phyloP scores from a whole-genome alignment of 2,329 filamentous ascomycete genomes.

The Sporothrix brunneoviolacea region DNA sequence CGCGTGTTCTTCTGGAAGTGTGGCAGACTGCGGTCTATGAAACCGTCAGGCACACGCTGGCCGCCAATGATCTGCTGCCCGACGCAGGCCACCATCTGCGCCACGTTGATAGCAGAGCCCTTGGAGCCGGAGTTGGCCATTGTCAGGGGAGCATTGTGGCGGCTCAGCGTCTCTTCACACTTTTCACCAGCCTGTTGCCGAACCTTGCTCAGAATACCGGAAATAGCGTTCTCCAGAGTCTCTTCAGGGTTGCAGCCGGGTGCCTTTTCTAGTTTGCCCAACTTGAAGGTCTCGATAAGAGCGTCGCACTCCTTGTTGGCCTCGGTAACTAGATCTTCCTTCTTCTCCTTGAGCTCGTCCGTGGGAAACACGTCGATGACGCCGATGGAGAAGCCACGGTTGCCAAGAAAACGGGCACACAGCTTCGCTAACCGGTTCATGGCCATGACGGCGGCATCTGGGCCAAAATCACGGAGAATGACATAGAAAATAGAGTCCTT shows the following conservation, averaged over 20 bases:
- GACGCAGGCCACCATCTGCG: conserved; percentile 96
- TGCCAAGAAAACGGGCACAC: conserved; percentile 80
- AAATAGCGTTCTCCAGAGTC: conserved; percentile 85
- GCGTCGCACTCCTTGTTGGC: conserved; percentile 78
- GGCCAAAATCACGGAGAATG: conserved; percentile 89
- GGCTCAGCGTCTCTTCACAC: conserved; percentile 84
- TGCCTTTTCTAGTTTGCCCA: conserved; percentile 75
- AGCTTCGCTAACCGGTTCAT: conserved; percentile 94
- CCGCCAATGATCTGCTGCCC: conserved; percentile 97
- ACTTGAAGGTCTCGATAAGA: conserved; percentile 75
- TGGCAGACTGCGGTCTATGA: conserved; percentile 88
- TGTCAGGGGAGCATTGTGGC: conserved; percentile 84
- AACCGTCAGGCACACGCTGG: conserved; percentile 87
- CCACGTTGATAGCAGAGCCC: conserved; percentile 95
- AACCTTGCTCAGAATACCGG: conserved; percentile 85
- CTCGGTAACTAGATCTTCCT: conserved; percentile 65
- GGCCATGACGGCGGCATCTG: conserved; percentile 76
- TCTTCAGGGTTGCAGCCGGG: conserved; percentile 86
- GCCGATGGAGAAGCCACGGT: conserved; percentile 92
- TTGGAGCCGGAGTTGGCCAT: conserved; percentile 98
- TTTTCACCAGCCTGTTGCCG: conserved; percentile 85
- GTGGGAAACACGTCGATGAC: conserved; percentile 91
- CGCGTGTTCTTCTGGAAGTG: conserved; percentile 93
- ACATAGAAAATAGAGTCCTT: conserved; percentile 98
- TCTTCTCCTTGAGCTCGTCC: conserved; percentile 60